phyloP scores from a whole-genome alignment of 164 flowering plant species.

The Vitis rotundifolia region DNA sequence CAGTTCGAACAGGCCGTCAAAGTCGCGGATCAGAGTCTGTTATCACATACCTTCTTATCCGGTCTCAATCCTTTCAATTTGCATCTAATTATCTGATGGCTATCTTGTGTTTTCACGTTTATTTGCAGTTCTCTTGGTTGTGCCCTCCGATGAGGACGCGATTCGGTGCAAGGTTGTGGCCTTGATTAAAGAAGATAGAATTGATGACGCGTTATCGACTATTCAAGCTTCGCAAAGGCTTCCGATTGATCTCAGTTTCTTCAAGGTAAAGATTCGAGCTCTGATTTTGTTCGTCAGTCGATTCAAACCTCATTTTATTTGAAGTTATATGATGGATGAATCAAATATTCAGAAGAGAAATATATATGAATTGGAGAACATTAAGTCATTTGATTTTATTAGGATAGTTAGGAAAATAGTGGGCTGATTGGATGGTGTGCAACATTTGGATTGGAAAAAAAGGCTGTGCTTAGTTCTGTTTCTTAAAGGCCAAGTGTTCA shows the following conservation, averaged over 20 bases:
- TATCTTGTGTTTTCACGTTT: background rate
- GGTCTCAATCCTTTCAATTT: background rate
- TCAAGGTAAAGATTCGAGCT: constrained; percentile 44
- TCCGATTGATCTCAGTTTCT: constrained; percentile 55
- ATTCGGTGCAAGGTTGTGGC: constrained; percentile 84
- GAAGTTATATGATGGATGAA: too few relatives aligned
- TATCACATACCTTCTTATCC: too few relatives aligned
- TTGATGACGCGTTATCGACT: constrained; percentile 62
- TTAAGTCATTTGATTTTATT: too few relatives aligned
- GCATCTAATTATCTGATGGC: background rate
- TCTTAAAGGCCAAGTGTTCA: too few relatives aligned
- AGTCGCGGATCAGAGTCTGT: constrained; percentile 79
- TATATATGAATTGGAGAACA: too few relatives aligned
- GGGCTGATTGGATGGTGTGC: too few relatives aligned
- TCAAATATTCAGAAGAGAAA: too few relatives aligned
- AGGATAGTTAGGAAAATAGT: too few relatives aligned
- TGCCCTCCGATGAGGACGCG: constrained; percentile 87
- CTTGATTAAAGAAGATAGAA: constrained; percentile 56
- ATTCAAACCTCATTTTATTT: too few relatives aligned
- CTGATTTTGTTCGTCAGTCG: too few relatives aligned
- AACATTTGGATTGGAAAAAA: too few relatives aligned
- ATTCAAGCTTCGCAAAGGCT: constrained; percentile 44
- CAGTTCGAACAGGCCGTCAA: constrained; percentile 71
- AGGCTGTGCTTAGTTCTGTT: too few relatives aligned
- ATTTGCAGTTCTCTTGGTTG: constrained; percentile 57